Evolutionary conservation across 2,329 filamentous ascomycete species (phyloP), one percentile per base, ranked within the genome.

Genomic region (Cladorrhinum sp.): DNA sequence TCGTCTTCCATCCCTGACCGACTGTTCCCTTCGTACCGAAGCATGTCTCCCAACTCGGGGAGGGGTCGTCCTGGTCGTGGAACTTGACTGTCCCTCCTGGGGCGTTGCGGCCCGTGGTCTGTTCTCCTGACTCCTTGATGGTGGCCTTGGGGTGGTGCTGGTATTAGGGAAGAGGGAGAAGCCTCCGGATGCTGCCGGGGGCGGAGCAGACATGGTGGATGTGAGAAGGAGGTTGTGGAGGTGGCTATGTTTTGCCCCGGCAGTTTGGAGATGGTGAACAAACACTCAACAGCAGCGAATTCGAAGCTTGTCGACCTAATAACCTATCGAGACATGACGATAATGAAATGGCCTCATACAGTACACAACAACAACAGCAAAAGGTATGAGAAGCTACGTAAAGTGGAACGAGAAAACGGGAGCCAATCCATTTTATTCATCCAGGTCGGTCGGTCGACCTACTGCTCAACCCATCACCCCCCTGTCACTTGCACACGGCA

Each of bases 111-210:
- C 72, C 61, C 74, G 66, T 26, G 54, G 39, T 33, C 54, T 48
- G 54, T 73, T 72, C n/a, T 77, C 72, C 54, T 79, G 77, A 62
- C 74, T 80, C 64, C 79, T 72, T 23, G 77, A 75, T 55, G 77
- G 75, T 20, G 78, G 74, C 61, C 76, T 75, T 23, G 63, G 55
- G 69, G 71, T 73, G 50, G 70, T 68, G 65, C 72, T 79, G 21
- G 81, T 77, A 65, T 76, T 85, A 26, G 83, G 82, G 67, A 86
- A 85, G 62, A 86, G 78, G 62, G 83, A 85, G 72, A 85, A 84
- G 62, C 80, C 79, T 70, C 78, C 80, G 21, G 76, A 70, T 59
- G 74, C 75, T 59, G 72, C 70, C n/a, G 67, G 59, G 50, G 69
- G 68, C 55, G 71, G 68, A 55, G 75, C 69, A 30, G 77, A 75